Evolutionary conservation across 805 yeast species (phyloP).

Genomic region (Wickerhamomyces subpelliculosus): DNA sequence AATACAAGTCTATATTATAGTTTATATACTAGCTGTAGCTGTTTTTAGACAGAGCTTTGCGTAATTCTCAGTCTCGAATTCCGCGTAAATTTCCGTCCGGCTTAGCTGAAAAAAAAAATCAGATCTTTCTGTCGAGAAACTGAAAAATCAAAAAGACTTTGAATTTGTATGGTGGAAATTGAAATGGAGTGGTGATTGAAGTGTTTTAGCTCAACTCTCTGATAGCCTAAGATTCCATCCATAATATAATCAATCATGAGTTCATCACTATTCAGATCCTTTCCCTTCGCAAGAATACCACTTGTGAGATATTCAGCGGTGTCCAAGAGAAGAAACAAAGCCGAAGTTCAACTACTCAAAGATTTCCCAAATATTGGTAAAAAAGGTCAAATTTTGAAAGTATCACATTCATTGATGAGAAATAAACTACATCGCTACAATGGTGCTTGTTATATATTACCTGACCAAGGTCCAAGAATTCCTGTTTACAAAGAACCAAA

Average conservation of each 20-base stretch:
- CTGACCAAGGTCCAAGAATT: slow-evolving; percentile 19
- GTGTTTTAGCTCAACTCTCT: too few relatives aligned
- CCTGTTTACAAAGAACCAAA: slow-evolving; percentile 16
- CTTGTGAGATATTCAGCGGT: slow-evolving; percentile 38
- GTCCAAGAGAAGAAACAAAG: slow-evolving; percentile 44
- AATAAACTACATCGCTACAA: slow-evolving; percentile 63
- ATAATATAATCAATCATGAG: slow-evolving; percentile 3
- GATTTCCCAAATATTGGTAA: slow-evolving; percentile 60
- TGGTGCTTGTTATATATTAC: slow-evolving; percentile 65
- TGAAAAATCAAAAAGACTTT: too few relatives aligned
- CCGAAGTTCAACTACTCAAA: slow-evolving; percentile 68
- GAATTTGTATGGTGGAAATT: too few relatives aligned
- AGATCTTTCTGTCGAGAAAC: too few relatives aligned
- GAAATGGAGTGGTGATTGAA: too few relatives aligned
- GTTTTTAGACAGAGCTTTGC: too few relatives aligned
- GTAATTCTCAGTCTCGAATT: background rate
- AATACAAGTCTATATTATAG: too few relatives aligned
- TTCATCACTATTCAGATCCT: slow-evolving; percentile 5
- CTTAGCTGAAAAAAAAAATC: too few relatives aligned
- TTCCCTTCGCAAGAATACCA: slow-evolving; percentile 17
- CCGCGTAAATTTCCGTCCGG: background rate
- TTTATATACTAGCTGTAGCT: too few relatives aligned
- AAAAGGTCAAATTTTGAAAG: slow-evolving; percentile 67
- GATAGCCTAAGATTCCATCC: too few relatives aligned
- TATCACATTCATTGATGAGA: slow-evolving; percentile 78